These are phyloP conservation scores for Aspergillus latus DNA, from an alignment of 2,329 filamentous ascomycete species.

Conservation along the genomic window DNA sequence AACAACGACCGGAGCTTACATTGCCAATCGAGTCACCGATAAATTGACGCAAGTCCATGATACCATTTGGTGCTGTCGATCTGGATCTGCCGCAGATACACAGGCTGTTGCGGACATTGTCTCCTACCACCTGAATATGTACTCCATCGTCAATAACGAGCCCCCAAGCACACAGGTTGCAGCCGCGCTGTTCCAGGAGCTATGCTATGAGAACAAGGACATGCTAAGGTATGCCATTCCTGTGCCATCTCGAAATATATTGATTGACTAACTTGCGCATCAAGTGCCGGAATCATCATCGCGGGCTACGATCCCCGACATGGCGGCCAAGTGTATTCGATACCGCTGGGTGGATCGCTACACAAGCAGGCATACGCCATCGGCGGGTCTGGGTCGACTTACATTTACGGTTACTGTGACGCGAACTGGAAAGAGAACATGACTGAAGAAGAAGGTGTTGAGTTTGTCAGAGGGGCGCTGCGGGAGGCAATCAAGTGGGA, in stretches of 20 bases:
- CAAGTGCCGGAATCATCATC: slow-evolving; percentile 92
- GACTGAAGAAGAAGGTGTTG: slow-evolving; percentile 85
- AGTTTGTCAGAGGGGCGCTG: slow-evolving; percentile 89
- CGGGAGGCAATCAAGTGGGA: slow-evolving; percentile 99
- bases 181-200: slow-evolving; percentile 93
- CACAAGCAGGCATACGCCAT: slow-evolving; percentile 98
- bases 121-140: slow-evolving; percentile 91
- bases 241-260: neutral
- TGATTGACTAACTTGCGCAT: slow-evolving; percentile 1
- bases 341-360: slow-evolving; percentile 91
- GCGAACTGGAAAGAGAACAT: slow-evolving; percentile 94
- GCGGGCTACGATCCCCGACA: slow-evolving; percentile 96
- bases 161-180: slow-evolving; percentile 91
- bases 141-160: slow-evolving; percentile 85
- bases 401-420: slow-evolving; percentile 99
- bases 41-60: slow-evolving; percentile 98
- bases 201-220: slow-evolving; percentile 98
- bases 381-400: slow-evolving; percentile 93
- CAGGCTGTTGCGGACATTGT: slow-evolving; percentile 98
- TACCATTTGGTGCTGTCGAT: slow-evolving; percentile 99
- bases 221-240: slow-evolving; percentile 67
- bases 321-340: slow-evolving; percentile 95
- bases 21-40: slow-evolving; percentile 98
- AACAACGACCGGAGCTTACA: slow-evolving; percentile 97
- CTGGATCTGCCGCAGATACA: slow-evolving; percentile 94